Base-by-base conservation (phyloP, 768 basidiomycete genomes). In the Mycena albidolilacea region DNA sequence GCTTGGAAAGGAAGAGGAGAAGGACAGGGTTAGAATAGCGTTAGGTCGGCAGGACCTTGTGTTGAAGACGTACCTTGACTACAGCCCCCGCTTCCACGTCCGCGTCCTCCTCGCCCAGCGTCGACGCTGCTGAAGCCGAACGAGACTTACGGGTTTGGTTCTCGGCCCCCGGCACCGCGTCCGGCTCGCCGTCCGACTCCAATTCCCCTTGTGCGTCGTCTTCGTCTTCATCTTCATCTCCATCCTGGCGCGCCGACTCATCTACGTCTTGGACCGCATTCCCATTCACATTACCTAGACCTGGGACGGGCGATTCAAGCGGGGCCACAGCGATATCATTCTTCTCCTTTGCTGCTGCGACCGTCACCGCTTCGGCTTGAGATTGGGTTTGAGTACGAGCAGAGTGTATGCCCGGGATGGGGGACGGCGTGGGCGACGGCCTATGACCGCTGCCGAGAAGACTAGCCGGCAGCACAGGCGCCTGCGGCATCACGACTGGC, bases 401-500 rank as follows among this genome's bases (percentile, higher is more conserved):
- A 54, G 6, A 48, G 17, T 41, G 12, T 44, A 67, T 63, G 3
- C 72, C 72, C 54, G 67, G 72, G 19, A 69, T 69, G 35, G 72
- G 67, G 38, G 60, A 44, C 46, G 63, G 72, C 19, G 64, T 69
- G 7, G 72, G 67, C 37, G 60, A 44, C 37, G 66, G 67, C n/a
- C 39, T 15, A 35, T 38, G 38, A 35, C 21, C 43, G 9, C 8
- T 23, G 11, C 17, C 39, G 0, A 14, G 15, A 6, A 6, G 10
- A 59, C 10, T 1, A 30, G 41, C 17, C 7, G 3, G 19, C 54
- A 39, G 58, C 15, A 4, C 7, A 17, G 63, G 63, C 23, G 23
- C 23, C 23, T 23, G 23, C 23, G 23, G 23, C 23, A 23, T 23
- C 39, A 19, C 23, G 37, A 38, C 15, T 17, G 37, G 57, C n/a